Evolutionary conservation across 257 asterid species (phyloP).

Genomic region (Hygrophila difformis): DNA sequence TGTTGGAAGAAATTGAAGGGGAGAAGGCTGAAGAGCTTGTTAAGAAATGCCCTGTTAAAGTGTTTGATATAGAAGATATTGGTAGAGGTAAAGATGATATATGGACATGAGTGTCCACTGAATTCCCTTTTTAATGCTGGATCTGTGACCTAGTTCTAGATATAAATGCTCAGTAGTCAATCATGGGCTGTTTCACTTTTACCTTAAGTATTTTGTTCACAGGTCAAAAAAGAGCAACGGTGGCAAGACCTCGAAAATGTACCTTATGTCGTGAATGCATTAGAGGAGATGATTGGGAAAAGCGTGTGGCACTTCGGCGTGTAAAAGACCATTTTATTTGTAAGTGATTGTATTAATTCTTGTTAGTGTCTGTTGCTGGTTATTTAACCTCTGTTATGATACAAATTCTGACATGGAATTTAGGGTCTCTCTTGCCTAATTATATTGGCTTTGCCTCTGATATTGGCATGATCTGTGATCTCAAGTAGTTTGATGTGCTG

Average conservation of each 20-base stretch:
- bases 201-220: constrained; percentile 7
- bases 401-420: too few relatives aligned
- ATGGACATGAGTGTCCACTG: too few relatives aligned
- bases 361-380: not conserved
- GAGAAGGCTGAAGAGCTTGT: constrained; percentile 73
- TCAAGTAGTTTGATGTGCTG: too few relatives aligned
- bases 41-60: constrained; percentile 77
- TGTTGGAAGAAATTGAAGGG: constrained; percentile 67
- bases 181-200: not conserved
- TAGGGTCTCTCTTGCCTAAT: too few relatives aligned
- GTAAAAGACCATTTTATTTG: constrained; percentile 93
- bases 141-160: not conserved
- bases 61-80: constrained; percentile 87
- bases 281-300: constrained; percentile 76
- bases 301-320: constrained; percentile 56
- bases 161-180: not conserved
- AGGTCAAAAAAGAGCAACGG: constrained; percentile 66
- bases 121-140: too few relatives aligned
- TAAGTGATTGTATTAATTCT: constrained; percentile 34
- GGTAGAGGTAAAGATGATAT: constrained; percentile 73
- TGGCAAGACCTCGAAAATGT: constrained; percentile 76
- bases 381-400: not conserved
- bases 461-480: too few relatives aligned
- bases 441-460: too few relatives aligned
- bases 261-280: constrained; percentile 93